phyloP scores from a whole-genome alignment of 139 green algal genomes.

The Micromonas commoda region DNA sequence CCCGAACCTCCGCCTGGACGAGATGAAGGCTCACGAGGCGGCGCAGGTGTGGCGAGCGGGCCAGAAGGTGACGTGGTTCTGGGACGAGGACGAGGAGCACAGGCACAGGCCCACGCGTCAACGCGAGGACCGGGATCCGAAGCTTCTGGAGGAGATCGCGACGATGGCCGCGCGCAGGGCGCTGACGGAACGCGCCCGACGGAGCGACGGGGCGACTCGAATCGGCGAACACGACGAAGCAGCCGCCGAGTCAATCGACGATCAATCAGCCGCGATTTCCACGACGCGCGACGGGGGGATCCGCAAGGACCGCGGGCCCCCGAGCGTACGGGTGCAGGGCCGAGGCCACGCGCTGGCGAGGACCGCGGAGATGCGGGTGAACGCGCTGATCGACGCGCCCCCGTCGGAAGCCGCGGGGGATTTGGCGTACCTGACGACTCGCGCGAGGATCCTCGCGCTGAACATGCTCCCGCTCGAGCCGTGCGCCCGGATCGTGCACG shows the following conservation, averaged over 20 bases:
- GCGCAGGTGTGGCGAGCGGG: neutral
- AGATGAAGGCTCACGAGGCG: neutral
- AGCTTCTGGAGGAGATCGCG: neutral
- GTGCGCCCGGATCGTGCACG: neutral
- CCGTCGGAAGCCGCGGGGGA: neutral
- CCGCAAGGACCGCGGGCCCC: no score
- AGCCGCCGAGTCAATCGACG: no score
- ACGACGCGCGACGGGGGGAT: no score
- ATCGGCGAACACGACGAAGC: no score
- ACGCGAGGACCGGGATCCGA: neutral
- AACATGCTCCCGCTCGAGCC: neutral
- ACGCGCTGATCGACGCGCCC: neutral
- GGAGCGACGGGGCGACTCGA: no score
- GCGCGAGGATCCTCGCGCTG: neutral
- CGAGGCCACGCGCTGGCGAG: no score
- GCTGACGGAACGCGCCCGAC: no score
- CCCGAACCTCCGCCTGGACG: neutral
- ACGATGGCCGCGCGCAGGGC: no score
- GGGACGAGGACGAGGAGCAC: neutral
- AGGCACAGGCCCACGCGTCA: no score
- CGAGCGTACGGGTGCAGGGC: no score
- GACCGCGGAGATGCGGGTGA: no score
- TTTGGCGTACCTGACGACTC: neutral
- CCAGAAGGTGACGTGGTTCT: neutral
- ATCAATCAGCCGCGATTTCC: no score